phyloP scores from a whole-genome alignment of 148 eudicot species.

The Diospyros kaki region DNA sequence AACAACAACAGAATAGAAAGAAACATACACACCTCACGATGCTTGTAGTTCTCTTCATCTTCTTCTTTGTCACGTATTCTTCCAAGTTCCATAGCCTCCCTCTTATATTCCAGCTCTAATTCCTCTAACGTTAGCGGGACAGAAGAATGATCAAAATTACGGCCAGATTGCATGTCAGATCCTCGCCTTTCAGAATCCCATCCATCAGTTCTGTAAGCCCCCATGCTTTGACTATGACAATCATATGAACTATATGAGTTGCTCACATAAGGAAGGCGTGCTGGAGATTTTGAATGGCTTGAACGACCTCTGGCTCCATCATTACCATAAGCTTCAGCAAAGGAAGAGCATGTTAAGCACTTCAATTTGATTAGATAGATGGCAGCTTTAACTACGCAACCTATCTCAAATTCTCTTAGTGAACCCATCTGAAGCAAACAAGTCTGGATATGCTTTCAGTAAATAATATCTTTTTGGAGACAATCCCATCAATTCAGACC shows the following conservation, averaged over 20 bases:
- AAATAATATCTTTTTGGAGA: constrained; percentile 44
- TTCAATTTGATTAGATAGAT: constrained; percentile 41
- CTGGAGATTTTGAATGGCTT: constrained; percentile 90
- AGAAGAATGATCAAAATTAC: constrained; percentile 45
- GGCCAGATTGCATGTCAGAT: constrained; percentile 42
- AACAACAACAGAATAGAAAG: not conserved
- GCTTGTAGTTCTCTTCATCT: constrained; percentile 83
- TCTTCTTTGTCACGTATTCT: constrained; percentile 78
- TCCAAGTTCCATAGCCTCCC: constrained; percentile 72
- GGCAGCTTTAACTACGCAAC: constrained; percentile 60
- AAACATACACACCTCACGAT: constrained; percentile 69
- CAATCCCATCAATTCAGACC: constrained; percentile 61
- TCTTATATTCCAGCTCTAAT: constrained; percentile 71
- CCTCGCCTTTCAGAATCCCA: constrained; percentile 69
- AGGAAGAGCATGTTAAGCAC: constrained; percentile 78
- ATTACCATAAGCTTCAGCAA: constrained; percentile 96
- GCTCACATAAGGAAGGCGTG: constrained; percentile 51
- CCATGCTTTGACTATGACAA: constrained; percentile 51
- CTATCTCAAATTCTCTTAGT: constrained; percentile 41
- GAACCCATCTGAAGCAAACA: constrained; percentile 50
- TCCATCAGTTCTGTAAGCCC: constrained; percentile 49
- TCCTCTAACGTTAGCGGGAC: constrained; percentile 68
- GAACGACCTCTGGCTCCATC: constrained; percentile 80
- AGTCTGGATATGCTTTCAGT: constrained; percentile 39
- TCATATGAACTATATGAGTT: constrained; percentile 57